Evolutionary conservation across 2,329 filamentous ascomycete genomes (phyloP).

Genomic region (Myriosclerotinia curreyana): DNA sequence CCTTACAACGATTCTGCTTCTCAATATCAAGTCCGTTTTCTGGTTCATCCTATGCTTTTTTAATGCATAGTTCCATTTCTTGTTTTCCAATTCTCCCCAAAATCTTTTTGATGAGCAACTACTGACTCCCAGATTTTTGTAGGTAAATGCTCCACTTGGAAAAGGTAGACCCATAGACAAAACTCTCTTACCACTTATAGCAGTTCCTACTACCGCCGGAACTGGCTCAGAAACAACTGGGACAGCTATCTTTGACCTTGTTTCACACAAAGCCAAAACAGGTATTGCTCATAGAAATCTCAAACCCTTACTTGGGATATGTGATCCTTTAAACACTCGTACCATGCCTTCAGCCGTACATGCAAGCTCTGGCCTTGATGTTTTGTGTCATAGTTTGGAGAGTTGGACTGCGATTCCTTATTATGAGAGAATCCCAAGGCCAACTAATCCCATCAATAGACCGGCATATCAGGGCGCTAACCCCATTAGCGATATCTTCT

Average conservation of each 20-base stretch:
- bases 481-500: conserved; percentile 97
- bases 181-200: conserved; percentile 71
- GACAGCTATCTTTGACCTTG: conserved; percentile 95
- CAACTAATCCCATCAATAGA: conserved; percentile 82
- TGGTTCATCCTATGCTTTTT: no score
- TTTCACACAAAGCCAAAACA: conserved; percentile 86
- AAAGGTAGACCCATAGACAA: conserved; percentile 74
- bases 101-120: no score
- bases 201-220: conserved; percentile 80
- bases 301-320: conserved; percentile 91
- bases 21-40: no score
- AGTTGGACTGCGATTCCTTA: conserved; percentile 98
- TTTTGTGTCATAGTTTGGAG: conserved; percentile 91
- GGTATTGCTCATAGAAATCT: conserved; percentile 93
- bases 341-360: conserved; percentile 96
- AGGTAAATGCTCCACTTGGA: conserved; percentile 77
- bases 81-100: no score
- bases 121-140: no score
- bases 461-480: conserved; percentile 97
- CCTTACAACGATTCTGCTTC: no score
- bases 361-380: conserved; percentile 86
- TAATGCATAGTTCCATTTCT: no score
- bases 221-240: conserved; percentile 94
- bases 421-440: conserved; percentile 77
- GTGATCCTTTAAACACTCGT: conserved; percentile 80